A percentile compares a stretch with the other conserved stretches of the same genome.
phyloP scores from a whole-genome alignment of 108 stramenopile species.

The Conticribra weissflogii region DNA sequence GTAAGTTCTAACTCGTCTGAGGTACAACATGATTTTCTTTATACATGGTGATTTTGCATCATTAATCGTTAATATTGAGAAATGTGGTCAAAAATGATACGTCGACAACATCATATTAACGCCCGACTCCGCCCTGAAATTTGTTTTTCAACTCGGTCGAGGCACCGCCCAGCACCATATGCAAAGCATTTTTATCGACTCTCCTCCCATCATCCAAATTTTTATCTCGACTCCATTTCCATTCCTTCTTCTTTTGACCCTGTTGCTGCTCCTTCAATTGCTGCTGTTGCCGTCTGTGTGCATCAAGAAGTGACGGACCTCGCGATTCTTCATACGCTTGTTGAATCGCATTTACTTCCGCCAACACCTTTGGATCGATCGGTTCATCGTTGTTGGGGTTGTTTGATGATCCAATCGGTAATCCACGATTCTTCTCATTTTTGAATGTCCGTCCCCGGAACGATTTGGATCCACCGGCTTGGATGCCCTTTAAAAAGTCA shows the following conservation, averaged over 20 bases:
- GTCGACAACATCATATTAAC: too few relatives aligned
- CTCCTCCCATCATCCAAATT: slow-evolving; percentile 83
- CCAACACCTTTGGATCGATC: slow-evolving; percentile 71
- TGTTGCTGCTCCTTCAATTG: slow-evolving; percentile 47
- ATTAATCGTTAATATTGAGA: too few relatives aligned
- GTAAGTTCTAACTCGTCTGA: too few relatives aligned
- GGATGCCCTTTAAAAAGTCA: slow-evolving; percentile 79
- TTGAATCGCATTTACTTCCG: slow-evolving; percentile 78
- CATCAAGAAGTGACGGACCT: slow-evolving; percentile 76
- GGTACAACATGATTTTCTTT: too few relatives aligned
- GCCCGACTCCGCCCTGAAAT: slow-evolving; percentile 66
- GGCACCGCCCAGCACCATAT: slow-evolving; percentile 81
- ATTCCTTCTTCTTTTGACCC: slow-evolving; percentile 43
- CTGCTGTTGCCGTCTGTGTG: slow-evolving; percentile 59
- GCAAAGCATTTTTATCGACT: slow-evolving; percentile 85
- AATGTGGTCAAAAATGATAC: too few relatives aligned
- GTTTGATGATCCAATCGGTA: slow-evolving; percentile 1
- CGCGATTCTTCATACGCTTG: slow-evolving; percentile 73
- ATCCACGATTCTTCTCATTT: slow-evolving; percentile 53
- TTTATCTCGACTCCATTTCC: slow-evolving; percentile 77
- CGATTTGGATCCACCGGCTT: slow-evolving; percentile 46
- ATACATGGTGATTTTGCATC: too few relatives aligned
- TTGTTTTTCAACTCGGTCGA: slow-evolving; percentile 68
- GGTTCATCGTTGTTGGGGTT: slow-evolving; percentile 24
- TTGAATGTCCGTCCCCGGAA: slow-evolving; percentile 67